Percentiles rank a stretch among this genome's conserved stretches.
These are phyloP conservation scores for Cornus kousa DNA, from an alignment of 148 eudicot species.

Conservation along the genomic window DNA sequence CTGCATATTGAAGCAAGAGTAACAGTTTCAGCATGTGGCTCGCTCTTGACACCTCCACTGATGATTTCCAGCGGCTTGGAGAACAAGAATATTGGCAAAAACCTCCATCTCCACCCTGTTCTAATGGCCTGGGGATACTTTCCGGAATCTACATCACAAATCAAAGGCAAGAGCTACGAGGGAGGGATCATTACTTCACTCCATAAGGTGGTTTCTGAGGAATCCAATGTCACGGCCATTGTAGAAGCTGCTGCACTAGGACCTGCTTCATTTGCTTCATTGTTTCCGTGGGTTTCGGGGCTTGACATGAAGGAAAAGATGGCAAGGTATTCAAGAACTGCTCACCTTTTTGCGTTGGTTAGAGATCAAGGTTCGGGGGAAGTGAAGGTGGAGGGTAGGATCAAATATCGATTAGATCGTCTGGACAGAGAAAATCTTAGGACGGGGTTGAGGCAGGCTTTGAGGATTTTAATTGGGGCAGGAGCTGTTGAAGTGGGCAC, in stretches of 20 bases:
- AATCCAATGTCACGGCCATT: constrained; percentile 42
- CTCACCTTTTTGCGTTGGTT: constrained; percentile 50
- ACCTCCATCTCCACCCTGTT: constrained; percentile 81
- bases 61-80: constrained; percentile 63
- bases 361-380: constrained; percentile 68
- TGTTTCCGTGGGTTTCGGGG: constrained; percentile 82
- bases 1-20: constrained; percentile 59
- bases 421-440: constrained; percentile 61
- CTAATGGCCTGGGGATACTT: constrained; percentile 78
- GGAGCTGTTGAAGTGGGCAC: constrained; percentile 94
- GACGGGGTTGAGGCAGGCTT: constrained; percentile 50
- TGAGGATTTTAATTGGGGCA: constrained; percentile 68
- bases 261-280: constrained; percentile 49
- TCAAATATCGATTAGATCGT: constrained; percentile 39
- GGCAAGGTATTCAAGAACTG: constrained; percentile 64
- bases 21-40: constrained; percentile 72
- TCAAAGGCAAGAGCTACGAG: constrained; percentile 54
- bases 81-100: constrained; percentile 65
- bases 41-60: constrained; percentile 73
- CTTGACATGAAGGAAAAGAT: constrained; percentile 62
- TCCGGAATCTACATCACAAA: constrained; percentile 39
- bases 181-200: constrained; percentile 85
- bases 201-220: constrained; percentile 62
- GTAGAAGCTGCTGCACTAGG: constrained; percentile 58
- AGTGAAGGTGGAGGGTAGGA: constrained; percentile 46